Percentiles rank a stretch among this genome's conserved stretches.
These are phyloP conservation scores for Pseudonitzschia pungens DNA, from an alignment of 108 stramenopile species.

Conservation along the genomic window DNA sequence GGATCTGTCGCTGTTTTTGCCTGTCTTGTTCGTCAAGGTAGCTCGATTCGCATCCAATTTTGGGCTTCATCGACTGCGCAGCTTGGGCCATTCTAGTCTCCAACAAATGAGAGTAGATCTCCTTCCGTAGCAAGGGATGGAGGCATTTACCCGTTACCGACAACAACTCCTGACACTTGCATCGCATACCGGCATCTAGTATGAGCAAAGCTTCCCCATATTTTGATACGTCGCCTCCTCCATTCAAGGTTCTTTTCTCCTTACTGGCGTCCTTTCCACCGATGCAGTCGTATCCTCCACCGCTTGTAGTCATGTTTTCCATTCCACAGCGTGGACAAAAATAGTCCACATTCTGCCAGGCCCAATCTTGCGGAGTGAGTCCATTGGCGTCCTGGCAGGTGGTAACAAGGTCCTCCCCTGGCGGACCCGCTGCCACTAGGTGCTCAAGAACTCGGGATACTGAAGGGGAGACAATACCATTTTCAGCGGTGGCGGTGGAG, in stretches of 20 bases:
- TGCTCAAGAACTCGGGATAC: constrained; percentile 9
- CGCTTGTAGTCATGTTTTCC: constrained; percentile 1
- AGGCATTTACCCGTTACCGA: background rate
- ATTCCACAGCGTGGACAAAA: constrained; percentile 22
- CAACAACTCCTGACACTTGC: constrained; percentile 5
- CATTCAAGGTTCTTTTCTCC: background rate
- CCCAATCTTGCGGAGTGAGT: constrained; percentile 15
- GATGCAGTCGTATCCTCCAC: background rate
- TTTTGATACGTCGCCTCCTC: too few relatives aligned
- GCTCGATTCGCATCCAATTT: too few relatives aligned
- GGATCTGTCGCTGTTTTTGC: too few relatives aligned
- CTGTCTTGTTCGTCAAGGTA: too few relatives aligned
- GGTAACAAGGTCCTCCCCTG: background rate
- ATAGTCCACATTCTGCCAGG: constrained; percentile 16
- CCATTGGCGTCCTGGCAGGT: constrained; percentile 2
- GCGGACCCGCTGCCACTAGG: constrained; percentile 7
- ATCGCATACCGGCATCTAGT: background rate
- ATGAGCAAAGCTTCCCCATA: too few relatives aligned
- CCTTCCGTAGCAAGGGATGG: constrained; percentile 18
- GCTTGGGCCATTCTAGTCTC: too few relatives aligned
- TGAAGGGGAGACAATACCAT: constrained; percentile 20
- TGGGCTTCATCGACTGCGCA: too few relatives aligned
- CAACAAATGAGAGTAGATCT: constrained; percentile 1
- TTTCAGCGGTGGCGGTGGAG: constrained; percentile 13
- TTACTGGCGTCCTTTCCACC: background rate